Percentiles rank a stretch among this genome's conserved stretches.
Conservation (phyloP, 257 asterid genomes). For the Solanum clarkiae region DNA sequence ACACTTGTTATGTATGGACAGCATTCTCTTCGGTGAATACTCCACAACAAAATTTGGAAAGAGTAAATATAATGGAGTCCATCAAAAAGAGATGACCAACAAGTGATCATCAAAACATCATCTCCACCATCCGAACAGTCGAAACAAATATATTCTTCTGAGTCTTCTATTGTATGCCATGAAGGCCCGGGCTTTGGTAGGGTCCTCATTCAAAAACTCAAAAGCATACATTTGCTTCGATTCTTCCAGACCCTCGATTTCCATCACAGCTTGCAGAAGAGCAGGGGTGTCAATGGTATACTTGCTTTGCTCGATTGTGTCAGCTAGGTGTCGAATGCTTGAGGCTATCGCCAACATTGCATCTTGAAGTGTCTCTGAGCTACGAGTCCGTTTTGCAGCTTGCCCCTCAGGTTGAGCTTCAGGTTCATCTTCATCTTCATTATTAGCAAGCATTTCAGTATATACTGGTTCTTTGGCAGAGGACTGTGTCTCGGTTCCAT, state of each 20-base stretch:
- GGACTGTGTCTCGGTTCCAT: neutral
- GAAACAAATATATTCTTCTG: neutral
- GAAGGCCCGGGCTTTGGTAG: neutral
- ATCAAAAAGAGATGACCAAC: neutral
- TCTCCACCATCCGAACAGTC: constrained; percentile 1
- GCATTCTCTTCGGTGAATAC: neutral
- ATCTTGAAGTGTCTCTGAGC: neutral
- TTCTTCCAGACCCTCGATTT: neutral
- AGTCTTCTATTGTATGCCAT: neutral
- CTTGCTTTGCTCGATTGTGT: neutral
- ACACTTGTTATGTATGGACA: neutral
- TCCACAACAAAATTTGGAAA: neutral
- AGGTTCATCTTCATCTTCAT: neutral
- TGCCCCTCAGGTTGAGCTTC: neutral
- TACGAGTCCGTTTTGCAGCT: neutral
- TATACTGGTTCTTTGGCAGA: neutral
- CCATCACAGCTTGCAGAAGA: neutral
- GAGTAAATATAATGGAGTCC: neutral
- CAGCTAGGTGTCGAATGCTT: neutral
- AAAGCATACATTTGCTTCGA: neutral
- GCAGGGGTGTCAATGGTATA: neutral
- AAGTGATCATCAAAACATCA: neutral
- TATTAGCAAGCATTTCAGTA: neutral
- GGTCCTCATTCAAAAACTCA: neutral
- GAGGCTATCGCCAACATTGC: neutral